A percentile compares a stretch with the other conserved stretches of the same genome.
Evolutionary conservation across 176 grass and related monocot genomes (phyloP).

Genomic region (Ampelocalamus luodianensis): DNA sequence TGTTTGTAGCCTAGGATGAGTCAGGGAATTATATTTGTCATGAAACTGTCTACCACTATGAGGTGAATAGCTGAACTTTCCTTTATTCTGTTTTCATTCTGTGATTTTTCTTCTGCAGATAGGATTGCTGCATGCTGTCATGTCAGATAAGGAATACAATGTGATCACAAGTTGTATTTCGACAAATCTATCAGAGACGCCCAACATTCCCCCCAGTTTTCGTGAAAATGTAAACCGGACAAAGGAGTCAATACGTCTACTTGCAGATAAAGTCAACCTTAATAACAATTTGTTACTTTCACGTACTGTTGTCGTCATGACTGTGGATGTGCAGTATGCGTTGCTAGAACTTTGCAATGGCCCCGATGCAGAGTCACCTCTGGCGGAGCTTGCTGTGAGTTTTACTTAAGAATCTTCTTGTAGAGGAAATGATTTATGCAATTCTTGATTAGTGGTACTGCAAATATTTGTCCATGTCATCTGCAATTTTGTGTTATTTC

Average conservation of each 20-base stretch:
- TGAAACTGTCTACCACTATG: neutral
- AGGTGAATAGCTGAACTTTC: slow-evolving; percentile 17
- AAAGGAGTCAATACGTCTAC: slow-evolving; percentile 86
- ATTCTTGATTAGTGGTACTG: neutral
- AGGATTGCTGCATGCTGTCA: slow-evolving; percentile 80
- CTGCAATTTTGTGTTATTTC: slow-evolving; percentile 3
- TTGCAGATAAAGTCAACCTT: slow-evolving; percentile 96
- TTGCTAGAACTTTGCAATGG: slow-evolving; percentile 85
- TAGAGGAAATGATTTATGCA: neutral
- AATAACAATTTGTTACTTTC: slow-evolving; percentile 79
- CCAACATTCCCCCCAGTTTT: slow-evolving; percentile 90
- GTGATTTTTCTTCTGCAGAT: slow-evolving; percentile 58
- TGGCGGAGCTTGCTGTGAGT: slow-evolving; percentile 87
- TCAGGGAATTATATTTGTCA: neutral
- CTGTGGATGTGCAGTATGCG: slow-evolving; percentile 77
- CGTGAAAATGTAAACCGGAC: slow-evolving; percentile 74
- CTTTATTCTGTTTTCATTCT: slow-evolving; percentile 17
- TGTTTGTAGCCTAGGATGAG: slow-evolving; percentile 16
- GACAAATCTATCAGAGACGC: slow-evolving; percentile 81
- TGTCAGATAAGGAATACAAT: slow-evolving; percentile 97
- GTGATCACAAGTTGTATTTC: slow-evolving; percentile 86
- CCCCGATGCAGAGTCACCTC: slow-evolving; percentile 76
- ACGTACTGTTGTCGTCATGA: slow-evolving; percentile 73
- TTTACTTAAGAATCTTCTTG: slow-evolving; percentile 26
- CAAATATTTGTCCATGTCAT: slow-evolving; percentile 23